Percentiles rank a stretch among this genome's conserved stretches.
Conservation (phyloP, 2,329 filamentous ascomycete species). For the Lasiodiplodia citricola region DNA sequence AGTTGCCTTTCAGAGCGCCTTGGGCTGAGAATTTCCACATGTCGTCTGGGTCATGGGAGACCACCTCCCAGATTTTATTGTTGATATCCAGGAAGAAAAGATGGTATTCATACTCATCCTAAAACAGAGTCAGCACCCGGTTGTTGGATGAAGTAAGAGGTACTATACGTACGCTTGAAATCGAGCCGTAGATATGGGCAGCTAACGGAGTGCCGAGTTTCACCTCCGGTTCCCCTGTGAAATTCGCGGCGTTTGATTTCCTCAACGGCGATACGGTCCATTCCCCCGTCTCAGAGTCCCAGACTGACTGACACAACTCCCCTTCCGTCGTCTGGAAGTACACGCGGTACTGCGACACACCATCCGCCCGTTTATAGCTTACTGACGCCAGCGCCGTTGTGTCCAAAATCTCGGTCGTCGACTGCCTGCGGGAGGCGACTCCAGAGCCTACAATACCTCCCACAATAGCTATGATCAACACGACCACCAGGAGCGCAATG, state of each 20-base stretch:
- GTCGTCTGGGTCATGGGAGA: conserved; percentile 3
- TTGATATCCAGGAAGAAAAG: conserved; percentile 5
- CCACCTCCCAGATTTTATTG: not conserved
- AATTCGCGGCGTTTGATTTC: not conserved
- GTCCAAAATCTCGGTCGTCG: not conserved
- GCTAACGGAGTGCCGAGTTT: conserved; percentile 9
- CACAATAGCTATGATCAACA: not conserved
- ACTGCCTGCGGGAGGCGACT: not conserved
- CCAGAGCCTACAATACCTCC: not conserved
- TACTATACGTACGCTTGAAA: not conserved
- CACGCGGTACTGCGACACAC: not conserved
- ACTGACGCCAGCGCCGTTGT: conserved; percentile 9
- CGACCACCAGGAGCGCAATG: not conserved
- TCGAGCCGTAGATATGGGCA: conserved; percentile 9
- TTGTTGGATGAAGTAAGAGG: not conserved
- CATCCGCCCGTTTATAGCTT: conserved; percentile 20
- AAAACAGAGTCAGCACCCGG: not conserved
- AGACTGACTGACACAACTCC: not conserved
- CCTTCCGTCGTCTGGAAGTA: conserved; percentile 4
- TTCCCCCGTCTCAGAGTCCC: not conserved
- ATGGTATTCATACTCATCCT: conserved; percentile 16
- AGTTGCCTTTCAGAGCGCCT: not conserved
- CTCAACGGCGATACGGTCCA: conserved; percentile 7
- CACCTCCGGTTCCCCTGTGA: not conserved
- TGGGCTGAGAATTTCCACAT: not conserved